Base-by-base conservation (phyloP, 331 rosid species). In the Phaseolus coccineus region DNA sequence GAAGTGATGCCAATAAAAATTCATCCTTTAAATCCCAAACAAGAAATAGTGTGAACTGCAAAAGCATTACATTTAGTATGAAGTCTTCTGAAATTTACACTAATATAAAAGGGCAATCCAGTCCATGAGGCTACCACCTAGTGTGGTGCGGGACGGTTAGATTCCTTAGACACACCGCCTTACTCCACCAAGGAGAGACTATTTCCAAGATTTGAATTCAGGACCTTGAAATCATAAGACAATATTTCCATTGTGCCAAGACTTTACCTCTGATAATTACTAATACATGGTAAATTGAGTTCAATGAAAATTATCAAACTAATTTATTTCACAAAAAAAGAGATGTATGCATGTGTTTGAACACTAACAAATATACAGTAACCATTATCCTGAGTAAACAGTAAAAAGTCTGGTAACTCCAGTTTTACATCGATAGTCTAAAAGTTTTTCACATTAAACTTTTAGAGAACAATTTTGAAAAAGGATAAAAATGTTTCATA, bases 41-140 rank as follows among this genome's bases (percentile, higher is more conserved):
- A 53, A 13, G 25, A 22, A 14, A 53, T 19, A 72, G 22, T 33
- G 53, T 37, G 11, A 53, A 52, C 6, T 2, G 33, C 10, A 78
- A 71, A 78, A 44, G 11, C 14, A 78, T 30, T 22, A 42, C 69
- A 42, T 24, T 48, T n/a, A n/a, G 53, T 9, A 73, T 24, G 15
- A 73, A 53, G 48, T 58, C 39, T 28, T 27, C 39, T 12, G 10
- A 30, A 57, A 57, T 3, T 25, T 27, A 57, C 40, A 58, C 35
- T 58, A 56, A 56, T 12, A 27, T 57, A 28, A 28, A 27, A 58
- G 65, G 65, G 9, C 3, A 25, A 58, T 33, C 65, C 39, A 58
- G 39, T 11, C 3, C 65, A 25, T 12, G 7, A 27, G 65, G n/a
- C 39, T 58, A 3, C 65, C 39, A 28, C 19, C 19, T 58, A 58